Evolutionary conservation across 441 rosid genomes (phyloP).

Genomic region (Euphorbia schlechtendalii): DNA sequence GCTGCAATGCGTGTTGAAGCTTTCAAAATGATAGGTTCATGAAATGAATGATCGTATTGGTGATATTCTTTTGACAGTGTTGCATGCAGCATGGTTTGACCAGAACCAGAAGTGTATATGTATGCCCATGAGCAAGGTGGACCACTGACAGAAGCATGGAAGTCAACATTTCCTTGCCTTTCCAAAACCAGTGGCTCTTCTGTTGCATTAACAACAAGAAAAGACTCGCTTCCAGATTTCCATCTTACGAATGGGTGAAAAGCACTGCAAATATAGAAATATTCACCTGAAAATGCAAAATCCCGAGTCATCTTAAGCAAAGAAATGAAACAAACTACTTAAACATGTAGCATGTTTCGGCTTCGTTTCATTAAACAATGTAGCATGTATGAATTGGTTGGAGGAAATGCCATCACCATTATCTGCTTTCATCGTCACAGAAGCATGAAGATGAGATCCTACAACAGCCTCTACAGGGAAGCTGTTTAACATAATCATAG

Average conservation of each 20-base stretch:
- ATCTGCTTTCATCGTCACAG: constrained; percentile 73
- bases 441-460: constrained; percentile 76
- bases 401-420: constrained; percentile 47
- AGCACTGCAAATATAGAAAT: constrained; percentile 72
- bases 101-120: constrained; percentile 64
- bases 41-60: constrained; percentile 45
- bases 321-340: constrained; percentile 19
- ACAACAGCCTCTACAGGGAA: constrained; percentile 85
- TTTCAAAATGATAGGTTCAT: constrained; percentile 52
- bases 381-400: constrained; percentile 18
- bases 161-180: constrained; percentile 28
- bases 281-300: constrained; percentile 50
- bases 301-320: constrained; percentile 21
- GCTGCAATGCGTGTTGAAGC: constrained; percentile 75
- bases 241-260: constrained; percentile 65
- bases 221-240: constrained; percentile 75
- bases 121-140: constrained; percentile 79
- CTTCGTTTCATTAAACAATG: background rate
- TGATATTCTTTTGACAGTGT: constrained; percentile 59
- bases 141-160: constrained; percentile 29
- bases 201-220: constrained; percentile 56
- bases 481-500: constrained; percentile 70
- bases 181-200: constrained; percentile 34
- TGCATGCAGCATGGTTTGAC: constrained; percentile 73
- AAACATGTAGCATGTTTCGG: constrained; percentile 7